Percentiles rank a stretch among this genome's conserved stretches.
Conservation (phyloP, 495 filamentous ascomycete genomes). For the Penicillium fimorum region DNA sequence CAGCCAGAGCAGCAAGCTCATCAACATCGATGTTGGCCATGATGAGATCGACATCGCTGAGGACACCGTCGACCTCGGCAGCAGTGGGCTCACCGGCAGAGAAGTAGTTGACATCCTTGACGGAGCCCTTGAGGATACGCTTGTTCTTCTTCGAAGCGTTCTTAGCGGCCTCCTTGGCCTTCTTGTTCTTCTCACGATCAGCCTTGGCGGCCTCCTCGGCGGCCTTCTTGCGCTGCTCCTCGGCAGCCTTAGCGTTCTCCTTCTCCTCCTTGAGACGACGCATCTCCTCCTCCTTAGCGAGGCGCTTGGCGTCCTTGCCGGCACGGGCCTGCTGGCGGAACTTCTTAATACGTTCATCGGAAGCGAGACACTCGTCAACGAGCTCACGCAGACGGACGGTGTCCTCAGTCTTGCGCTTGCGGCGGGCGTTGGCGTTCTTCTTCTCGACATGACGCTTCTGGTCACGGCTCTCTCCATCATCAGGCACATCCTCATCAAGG, state of each 20-base stretch:
- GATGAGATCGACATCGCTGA: slow-evolving; percentile 86
- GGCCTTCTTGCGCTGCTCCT: slow-evolving; percentile 72
- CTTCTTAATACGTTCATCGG: slow-evolving; percentile 93
- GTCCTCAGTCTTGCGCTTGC: slow-evolving; percentile 99
- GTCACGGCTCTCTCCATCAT: slow-evolving; percentile 97
- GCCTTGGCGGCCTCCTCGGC: slow-evolving; percentile 83
- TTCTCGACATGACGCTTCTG: slow-evolving; percentile 97
- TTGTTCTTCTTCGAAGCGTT: slow-evolving; percentile 99
- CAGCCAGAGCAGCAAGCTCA: slow-evolving; percentile 76
- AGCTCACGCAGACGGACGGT: slow-evolving; percentile 82
- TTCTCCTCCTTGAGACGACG: slow-evolving; percentile 80
- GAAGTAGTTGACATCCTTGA: slow-evolving; percentile 96
- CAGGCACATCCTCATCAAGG: slow-evolving; percentile 95
- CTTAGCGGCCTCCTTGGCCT: slow-evolving; percentile 96
- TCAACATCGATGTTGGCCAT: slow-evolving; percentile 86
- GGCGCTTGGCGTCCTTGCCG: slow-evolving; percentile 87
- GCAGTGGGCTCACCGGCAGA: slow-evolving; percentile 63
- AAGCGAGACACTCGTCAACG: slow-evolving; percentile 76
- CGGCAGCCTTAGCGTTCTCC: slow-evolving; percentile 71
- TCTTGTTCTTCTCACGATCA: slow-evolving; percentile 81
- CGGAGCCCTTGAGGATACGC: slow-evolving; percentile 82
- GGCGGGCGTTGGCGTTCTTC: slow-evolving; percentile 95
- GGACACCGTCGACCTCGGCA: slow-evolving; percentile 72
- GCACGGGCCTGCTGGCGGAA: slow-evolving; percentile 90
- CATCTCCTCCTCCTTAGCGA: slow-evolving; percentile 88